phyloP scores from a whole-genome alignment of 2,329 filamentous ascomycete species.

The Kalmusia sp. region DNA sequence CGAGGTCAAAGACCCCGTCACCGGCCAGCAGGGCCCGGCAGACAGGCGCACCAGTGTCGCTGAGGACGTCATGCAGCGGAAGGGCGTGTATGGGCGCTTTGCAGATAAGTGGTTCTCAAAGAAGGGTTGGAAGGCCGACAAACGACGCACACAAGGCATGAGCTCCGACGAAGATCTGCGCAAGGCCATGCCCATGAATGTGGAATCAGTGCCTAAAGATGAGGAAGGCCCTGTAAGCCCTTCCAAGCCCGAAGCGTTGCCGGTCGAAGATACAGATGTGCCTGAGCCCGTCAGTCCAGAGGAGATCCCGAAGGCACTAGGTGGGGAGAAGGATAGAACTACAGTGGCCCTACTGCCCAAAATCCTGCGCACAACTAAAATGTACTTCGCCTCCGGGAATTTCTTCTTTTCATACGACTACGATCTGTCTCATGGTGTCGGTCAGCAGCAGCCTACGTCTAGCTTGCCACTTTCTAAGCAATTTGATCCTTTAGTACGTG shows the following conservation, averaged over 20 bases:
- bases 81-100: conserved; percentile 86
- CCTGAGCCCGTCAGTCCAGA: conserved; percentile 34
- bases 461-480: conserved; percentile 71
- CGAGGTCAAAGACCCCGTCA: conserved; percentile 40
- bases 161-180: conserved; percentile 59
- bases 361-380: conserved; percentile 79
- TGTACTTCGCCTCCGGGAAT: conserved; percentile 82
- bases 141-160: conserved; percentile 73
- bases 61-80: conserved; percentile 84
- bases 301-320: conserved; percentile 44
- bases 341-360: conserved; percentile 72
- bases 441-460: conserved; percentile 49
- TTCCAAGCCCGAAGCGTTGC: conserved; percentile 27
- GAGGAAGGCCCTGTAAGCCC: conserved; percentile 27
- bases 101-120: conserved; percentile 90
- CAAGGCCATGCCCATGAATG: conserved; percentile 42
- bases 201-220: conserved; percentile 36
- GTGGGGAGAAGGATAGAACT: conserved; percentile 39
- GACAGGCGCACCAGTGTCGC: conserved; percentile 67
- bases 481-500: conserved; percentile 70
- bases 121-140: conserved; percentile 78
- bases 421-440: conserved; percentile 78
- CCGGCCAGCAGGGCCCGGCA: conserved; percentile 29
- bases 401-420: conserved; percentile 97
- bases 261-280: conserved; percentile 26